Conservation (phyloP, 306 rosid species). For the Biancaea sappan region DNA sequence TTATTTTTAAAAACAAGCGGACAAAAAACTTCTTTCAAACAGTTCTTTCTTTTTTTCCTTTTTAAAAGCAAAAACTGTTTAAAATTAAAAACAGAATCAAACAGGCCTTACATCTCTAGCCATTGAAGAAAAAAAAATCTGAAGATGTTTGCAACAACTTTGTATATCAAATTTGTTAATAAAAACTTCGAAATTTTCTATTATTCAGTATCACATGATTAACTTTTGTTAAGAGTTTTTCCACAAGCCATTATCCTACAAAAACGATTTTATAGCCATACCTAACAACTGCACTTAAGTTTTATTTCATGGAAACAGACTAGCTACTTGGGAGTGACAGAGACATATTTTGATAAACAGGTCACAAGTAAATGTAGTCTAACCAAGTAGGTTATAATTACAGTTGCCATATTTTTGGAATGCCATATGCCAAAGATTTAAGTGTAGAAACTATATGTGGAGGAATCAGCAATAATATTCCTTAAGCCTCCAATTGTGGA, state of each 20-base stretch:
- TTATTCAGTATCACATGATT: no score
- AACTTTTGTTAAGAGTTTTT: background rate
- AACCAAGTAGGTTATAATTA: background rate
- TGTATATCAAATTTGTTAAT: no score
- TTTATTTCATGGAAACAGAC: background rate
- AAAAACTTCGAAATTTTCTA: no score
- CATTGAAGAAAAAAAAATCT: no score
- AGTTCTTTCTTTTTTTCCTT: no score
- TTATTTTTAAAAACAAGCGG: no score
- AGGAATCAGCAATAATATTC: constrained; percentile 79
- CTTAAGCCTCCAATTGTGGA: constrained; percentile 91
- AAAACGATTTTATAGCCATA: background rate
- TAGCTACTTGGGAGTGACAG: background rate
- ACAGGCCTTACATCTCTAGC: no score
- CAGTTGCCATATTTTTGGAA: background rate
- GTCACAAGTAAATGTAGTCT: background rate
- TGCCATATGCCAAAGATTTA: constrained; percentile 25
- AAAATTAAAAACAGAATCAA: no score
- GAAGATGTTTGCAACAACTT: no score
- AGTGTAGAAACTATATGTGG: constrained; percentile 80
- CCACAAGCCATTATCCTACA: background rate
- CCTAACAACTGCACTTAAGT: background rate
- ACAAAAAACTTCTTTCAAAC: no score
- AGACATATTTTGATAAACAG: background rate
- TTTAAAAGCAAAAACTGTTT: no score